These are phyloP conservation scores for Copromyces sp. DNA, from an alignment of 495 filamentous ascomycete genomes.

Conservation along the genomic window DNA sequence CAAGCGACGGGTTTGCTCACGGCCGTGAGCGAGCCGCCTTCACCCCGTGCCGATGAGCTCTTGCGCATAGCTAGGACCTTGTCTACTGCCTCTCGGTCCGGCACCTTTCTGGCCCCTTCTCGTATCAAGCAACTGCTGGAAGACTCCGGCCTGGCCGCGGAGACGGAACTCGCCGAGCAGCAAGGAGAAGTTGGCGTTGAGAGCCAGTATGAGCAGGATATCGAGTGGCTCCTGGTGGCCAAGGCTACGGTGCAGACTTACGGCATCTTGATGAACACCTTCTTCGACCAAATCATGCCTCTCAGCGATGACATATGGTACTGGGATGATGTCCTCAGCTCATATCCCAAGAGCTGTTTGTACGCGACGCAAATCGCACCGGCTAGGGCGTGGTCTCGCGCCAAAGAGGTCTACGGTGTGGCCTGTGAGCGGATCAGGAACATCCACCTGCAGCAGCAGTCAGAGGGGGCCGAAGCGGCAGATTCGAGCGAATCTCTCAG, in stretches of 20 bases:
- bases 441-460: constrained; percentile 20
- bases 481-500: neutral
- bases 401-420: constrained; percentile 50
- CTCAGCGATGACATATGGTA: constrained; percentile 80
- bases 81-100: constrained; percentile 52
- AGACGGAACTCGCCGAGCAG: constrained; percentile 6
- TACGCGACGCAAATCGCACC: constrained; percentile 81
- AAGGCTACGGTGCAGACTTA: constrained; percentile 83
- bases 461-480: neutral
- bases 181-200: constrained; percentile 14
- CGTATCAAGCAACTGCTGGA: constrained; percentile 50
- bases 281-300: constrained; percentile 72
- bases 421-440: constrained; percentile 30
- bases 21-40: constrained; percentile 16
- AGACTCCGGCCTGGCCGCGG: constrained; percentile 38
- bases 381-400: constrained; percentile 54
- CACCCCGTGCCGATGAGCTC: constrained; percentile 40
- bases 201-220: constrained; percentile 52
- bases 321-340: constrained; percentile 77
- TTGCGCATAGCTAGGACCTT: constrained; percentile 57
- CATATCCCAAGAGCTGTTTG: constrained; percentile 56
- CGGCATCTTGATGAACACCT: constrained; percentile 58
- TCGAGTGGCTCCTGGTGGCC: constrained; percentile 78
- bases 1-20: neutral
- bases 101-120: constrained; percentile 37